Evolutionary conservation across 768 basidiomycete genomes (phyloP), one percentile per base, ranked within the genome.

Genomic region (Boletus bicolor): DNA sequence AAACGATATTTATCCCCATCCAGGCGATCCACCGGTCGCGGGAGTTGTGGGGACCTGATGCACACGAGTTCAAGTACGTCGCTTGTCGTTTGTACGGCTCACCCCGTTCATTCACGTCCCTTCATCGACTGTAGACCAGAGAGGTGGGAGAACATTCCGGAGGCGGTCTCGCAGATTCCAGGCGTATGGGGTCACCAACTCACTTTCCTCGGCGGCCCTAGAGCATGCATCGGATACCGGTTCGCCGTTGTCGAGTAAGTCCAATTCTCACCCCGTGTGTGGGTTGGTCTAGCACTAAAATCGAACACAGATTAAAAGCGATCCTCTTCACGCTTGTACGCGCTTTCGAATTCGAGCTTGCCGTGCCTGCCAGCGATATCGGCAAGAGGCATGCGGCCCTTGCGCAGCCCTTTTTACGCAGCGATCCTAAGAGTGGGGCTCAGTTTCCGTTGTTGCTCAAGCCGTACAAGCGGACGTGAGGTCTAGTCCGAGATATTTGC

Each of bases 21-120:
- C 28, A 7, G 28, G 28, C 28, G 5, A 6, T 30, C 28, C 5
- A 30, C 28, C 0, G 79, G 4, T 74, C 76, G 11, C 76, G 72
- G 55, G 71, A 68, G 6, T 66, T 86, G 1, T 88, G 86, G 85
- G 86, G 86, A 10, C 73, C 78, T 21, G 85, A 88, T 63, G 79
- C 83, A 1, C 43, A 53, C 19, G 79, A 83, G 46, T 88, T 87
- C 75, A 81, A 69, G 84, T 84, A 56, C 37, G 76, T 55, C 8
- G 17, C 34, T 21, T 36, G 21, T 35, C 19, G n/a, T 47, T 34
- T 26, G 6, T 30, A 24, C 12, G 3, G 28, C 14, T 28, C 21
- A 8, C 2, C 7, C 41, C 34, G 26, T 28, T 15, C 11, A 24
- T 15, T 47, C 34, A 51, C 19, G 28, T 30, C 28, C 48, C 36